A percentile compares a stretch with the other conserved stretches of the same genome.
Evolutionary conservation across 805 yeast species (phyloP).

Genomic region (Starmerella kuoi): DNA sequence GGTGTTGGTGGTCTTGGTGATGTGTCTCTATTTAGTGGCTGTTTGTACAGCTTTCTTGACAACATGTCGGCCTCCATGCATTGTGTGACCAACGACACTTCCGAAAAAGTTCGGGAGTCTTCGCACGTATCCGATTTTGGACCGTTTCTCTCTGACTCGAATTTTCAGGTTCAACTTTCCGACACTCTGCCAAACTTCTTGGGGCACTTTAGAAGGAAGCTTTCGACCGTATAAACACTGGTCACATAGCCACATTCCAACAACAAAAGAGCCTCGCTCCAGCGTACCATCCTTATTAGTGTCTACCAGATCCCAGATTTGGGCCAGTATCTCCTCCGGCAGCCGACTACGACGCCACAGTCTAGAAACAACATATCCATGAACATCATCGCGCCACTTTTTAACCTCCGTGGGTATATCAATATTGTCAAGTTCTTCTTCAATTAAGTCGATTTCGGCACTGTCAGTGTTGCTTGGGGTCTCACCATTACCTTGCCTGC

Average conservation of each 20-base stretch:
- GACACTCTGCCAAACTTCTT: slow-evolving; percentile 71
- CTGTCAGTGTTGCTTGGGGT: neutral
- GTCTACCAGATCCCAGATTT: slow-evolving; percentile 60
- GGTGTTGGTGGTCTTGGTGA: too few relatives aligned
- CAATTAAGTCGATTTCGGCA: neutral
- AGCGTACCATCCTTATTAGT: slow-evolving; percentile 51
- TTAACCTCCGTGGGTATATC: slow-evolving; percentile 28
- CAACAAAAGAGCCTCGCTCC: slow-evolving; percentile 68
- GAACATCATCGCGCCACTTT: slow-evolving; percentile 29
- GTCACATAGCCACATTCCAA: slow-evolving; percentile 97
- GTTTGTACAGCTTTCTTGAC: slow-evolving; percentile 20
- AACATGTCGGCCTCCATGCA: slow-evolving; percentile 19
- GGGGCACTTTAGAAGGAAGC: slow-evolving; percentile 57
- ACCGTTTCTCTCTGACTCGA: slow-evolving; percentile 24
- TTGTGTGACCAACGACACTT: slow-evolving; percentile 15
- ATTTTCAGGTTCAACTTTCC: slow-evolving; percentile 32
- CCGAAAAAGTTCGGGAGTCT: slow-evolving; percentile 13
- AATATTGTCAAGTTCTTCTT: slow-evolving; percentile 12
- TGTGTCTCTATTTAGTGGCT: slow-evolving; percentile 16
- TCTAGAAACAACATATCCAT: slow-evolving; percentile 56
- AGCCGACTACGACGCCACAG: slow-evolving; percentile 73
- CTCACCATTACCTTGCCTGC: too few relatives aligned
- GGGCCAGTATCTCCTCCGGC: slow-evolving; percentile 45
- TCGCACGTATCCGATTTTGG: slow-evolving; percentile 13
- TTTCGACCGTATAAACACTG: slow-evolving; percentile 91